Conservation (phyloP, 75 land plant genomes). For the Selaginella tamariscina region DNA sequence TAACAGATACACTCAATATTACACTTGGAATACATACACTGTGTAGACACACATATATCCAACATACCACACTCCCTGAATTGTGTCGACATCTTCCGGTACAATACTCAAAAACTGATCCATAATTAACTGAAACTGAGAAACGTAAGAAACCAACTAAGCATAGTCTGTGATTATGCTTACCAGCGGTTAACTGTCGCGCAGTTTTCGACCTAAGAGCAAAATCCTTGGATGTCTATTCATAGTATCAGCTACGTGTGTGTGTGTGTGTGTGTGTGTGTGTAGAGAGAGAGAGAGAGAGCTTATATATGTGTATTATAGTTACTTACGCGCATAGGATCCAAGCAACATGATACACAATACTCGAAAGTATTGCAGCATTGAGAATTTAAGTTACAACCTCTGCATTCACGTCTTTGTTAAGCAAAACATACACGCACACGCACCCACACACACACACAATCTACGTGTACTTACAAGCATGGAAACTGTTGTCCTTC, state of each 20-base stretch:
- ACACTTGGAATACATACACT: too few species aligned
- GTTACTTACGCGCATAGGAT: slow-evolving; percentile 45
- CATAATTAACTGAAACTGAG: not conserved
- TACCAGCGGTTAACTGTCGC: not conserved
- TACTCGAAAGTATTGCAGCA: slow-evolving; percentile 80
- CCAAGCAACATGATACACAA: slow-evolving; percentile 84
- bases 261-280: too few species aligned
- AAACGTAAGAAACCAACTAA: not conserved
- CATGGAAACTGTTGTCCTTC: slow-evolving; percentile 56
- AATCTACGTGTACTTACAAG: slow-evolving; percentile 43
- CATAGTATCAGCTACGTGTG: too few species aligned
- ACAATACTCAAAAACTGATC: not conserved
- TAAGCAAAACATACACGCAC: slow-evolving; percentile 5
- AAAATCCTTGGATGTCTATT: not conserved
- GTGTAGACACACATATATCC: too few species aligned
- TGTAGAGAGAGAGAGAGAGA: too few species aligned
- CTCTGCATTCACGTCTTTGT: slow-evolving; percentile 32
- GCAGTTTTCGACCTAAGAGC: not conserved
- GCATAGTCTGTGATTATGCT: not conserved
- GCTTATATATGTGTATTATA: too few species aligned
- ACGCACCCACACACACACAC: not conserved
- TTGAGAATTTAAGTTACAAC: slow-evolving; percentile 56
- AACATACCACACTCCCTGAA: not conserved
- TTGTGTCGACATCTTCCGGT: not conserved
- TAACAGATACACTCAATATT: too few species aligned